A percentile compares a stretch with the other conserved stretches of the same genome.
Evolutionary conservation across 2,329 filamentous ascomycete genomes (phyloP).

Genomic region (Blastomyces parvus): DNA sequence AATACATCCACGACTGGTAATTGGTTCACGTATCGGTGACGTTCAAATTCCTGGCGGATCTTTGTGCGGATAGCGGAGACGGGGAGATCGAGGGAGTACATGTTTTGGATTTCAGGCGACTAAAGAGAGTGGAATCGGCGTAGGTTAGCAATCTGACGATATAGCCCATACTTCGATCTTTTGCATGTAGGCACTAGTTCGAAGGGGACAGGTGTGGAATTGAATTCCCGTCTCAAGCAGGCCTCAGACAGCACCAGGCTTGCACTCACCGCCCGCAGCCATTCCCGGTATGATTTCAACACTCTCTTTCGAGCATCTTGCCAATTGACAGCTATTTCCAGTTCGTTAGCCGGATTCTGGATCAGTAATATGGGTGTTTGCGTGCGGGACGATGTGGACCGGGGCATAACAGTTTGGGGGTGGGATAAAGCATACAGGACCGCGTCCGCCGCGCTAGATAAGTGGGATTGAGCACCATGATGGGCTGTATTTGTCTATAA

Average conservation of each 20-base stretch:
- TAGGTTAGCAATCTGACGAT: not conserved
- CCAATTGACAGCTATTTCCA: slow-evolving; percentile 69
- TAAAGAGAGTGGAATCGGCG: slow-evolving; percentile 32
- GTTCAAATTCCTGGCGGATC: slow-evolving; percentile 93
- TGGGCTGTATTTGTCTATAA: slow-evolving; percentile 21
- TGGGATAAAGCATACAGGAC: slow-evolving; percentile 52
- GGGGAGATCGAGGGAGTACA: slow-evolving; percentile 89
- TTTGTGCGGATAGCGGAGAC: slow-evolving; percentile 82
- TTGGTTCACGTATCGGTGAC: slow-evolving; percentile 87
- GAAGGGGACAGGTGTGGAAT: not conserved
- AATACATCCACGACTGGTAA: slow-evolving; percentile 80
- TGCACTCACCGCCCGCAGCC: slow-evolving; percentile 81
- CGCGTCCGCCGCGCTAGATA: slow-evolving; percentile 76
- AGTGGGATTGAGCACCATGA: slow-evolving; percentile 84
- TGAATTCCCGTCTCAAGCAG: not conserved
- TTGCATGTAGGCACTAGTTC: slow-evolving; percentile 1
- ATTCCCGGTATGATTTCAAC: slow-evolving; percentile 81
- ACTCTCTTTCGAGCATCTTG: slow-evolving; percentile 79
- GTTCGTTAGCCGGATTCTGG: slow-evolving; percentile 14
- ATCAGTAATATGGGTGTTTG: not conserved
- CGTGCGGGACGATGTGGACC: not conserved
- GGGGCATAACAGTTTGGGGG: not conserved
- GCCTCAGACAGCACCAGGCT: not conserved
- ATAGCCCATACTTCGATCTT: not conserved
- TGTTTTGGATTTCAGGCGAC: slow-evolving; percentile 93